Base-by-base conservation (phyloP, 148 eudicot genomes). In the Rhododendron simsii region DNA sequence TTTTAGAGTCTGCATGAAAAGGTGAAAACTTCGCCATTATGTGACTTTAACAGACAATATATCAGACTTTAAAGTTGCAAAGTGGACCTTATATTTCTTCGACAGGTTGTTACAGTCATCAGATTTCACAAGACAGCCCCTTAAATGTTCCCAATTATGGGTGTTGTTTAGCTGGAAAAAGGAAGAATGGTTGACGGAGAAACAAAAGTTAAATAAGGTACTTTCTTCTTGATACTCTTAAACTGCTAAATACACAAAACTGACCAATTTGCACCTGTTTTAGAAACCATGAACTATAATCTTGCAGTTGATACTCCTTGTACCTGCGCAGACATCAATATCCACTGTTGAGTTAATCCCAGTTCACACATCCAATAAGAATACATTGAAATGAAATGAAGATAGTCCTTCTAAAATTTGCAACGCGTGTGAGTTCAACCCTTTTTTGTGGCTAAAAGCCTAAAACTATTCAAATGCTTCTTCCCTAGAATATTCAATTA, bases 251-350 rank as follows among this genome's bases (percentile, higher is more conserved):
- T 71, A 71, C 76, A 28, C 76, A 71, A 30, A 55, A 55, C 61
- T 71, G 76, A 71, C 76, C 39, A 30, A 30, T 28, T 10, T 44
- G 80, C 71, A 84, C 85, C 85, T 44, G 37, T 48, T 84, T 84
- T 28, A 90, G 86, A 86, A 96, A 93, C 98, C 98, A 96, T 30
- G 94, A 89, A 85, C 93, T 94, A 83, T 92, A 96, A 88, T 96
- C 98, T 81, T 90, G 91, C 87, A 96, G 94, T 80, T 93, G 95
- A 90, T 96, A 96, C 88, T 94, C 96, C 87, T 94, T 96, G 87
- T 91, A 94, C 89, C 98, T 95, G 90, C 87, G 61, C 71, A 90
- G 51, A 82, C 16, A 73, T 53, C 51, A 77, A 44, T 0, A 35
- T 3, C 3, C 11, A 77, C 14, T 13, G 20, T 71, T 69, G 39